phyloP scores from a whole-genome alignment of 1,139 yeast genomes.

The Geotrichum citri-aurantii region DNA sequence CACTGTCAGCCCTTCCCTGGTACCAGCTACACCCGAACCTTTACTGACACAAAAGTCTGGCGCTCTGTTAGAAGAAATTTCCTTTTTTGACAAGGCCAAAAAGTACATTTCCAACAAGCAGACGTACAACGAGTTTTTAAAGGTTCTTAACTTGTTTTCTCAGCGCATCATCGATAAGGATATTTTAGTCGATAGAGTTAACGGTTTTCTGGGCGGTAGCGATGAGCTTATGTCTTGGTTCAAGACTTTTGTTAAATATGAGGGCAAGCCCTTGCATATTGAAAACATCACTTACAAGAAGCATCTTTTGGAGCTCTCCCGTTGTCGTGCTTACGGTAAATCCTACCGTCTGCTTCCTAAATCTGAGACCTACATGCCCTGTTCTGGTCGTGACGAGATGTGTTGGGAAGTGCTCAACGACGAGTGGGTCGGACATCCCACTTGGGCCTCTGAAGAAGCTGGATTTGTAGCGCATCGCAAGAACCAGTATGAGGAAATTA shows the following conservation, averaged over 20 bases:
- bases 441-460: constrained; percentile 99
- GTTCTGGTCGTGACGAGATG: constrained; percentile 97
- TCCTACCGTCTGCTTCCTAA: constrained; percentile 91
- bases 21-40: constrained; percentile 85
- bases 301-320: constrained; percentile 79
- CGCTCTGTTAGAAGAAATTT: constrained; percentile 72
- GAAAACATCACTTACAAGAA: constrained; percentile 86
- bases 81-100: constrained; percentile 88
- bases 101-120: constrained; percentile 86
- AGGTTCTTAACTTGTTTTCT: constrained; percentile 76
- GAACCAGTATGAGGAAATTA: constrained; percentile 92
- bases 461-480: constrained; percentile 97
- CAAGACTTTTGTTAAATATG: constrained; percentile 83
- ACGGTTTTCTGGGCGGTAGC: constrained; percentile 74
- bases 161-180: constrained; percentile 84
- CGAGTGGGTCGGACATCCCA: constrained; percentile 99
- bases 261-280: constrained; percentile 52
- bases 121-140: constrained; percentile 84
- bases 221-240: constrained; percentile 85
- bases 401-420: constrained; percentile 98
- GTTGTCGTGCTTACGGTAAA: constrained; percentile 80
- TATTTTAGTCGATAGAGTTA: constrained; percentile 77
- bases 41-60: constrained; percentile 36
- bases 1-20: constrained; percentile 54
- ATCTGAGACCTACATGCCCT: constrained; percentile 93